Percentiles rank a stretch among this genome's conserved stretches.
phyloP scores from a whole-genome alignment of 2,329 filamentous ascomycete genomes.

The Neofusicoccum umdonicola region DNA sequence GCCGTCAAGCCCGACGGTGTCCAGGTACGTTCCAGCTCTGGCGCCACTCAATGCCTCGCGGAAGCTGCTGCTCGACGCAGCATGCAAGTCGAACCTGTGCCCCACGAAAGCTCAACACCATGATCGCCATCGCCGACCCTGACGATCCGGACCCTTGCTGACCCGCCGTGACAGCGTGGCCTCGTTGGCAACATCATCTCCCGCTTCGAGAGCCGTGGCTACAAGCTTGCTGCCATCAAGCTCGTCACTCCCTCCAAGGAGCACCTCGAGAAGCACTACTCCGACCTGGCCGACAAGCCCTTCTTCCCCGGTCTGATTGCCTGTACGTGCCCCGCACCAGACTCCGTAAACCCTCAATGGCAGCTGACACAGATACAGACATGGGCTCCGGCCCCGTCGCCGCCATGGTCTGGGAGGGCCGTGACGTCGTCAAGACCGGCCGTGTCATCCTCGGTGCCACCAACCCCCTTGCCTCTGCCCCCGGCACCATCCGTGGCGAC shows the following conservation, averaged over 20 bases:
- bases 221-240: slow-evolving; percentile 99
- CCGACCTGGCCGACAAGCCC: slow-evolving; percentile 86
- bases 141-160: slow-evolving; percentile 7
- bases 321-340: slow-evolving; percentile 56
- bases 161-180: slow-evolving; percentile 67
- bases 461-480: slow-evolving; percentile 92
- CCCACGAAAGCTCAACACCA: background rate
- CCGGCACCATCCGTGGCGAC: slow-evolving; percentile 97
- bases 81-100: background rate
- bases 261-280: slow-evolving; percentile 98
- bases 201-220: slow-evolving; percentile 97
- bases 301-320: slow-evolving; percentile 95
- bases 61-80: background rate
- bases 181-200: slow-evolving; percentile 96
- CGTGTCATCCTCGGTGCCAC: slow-evolving; percentile 96
- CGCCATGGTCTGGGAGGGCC: slow-evolving; percentile 99
- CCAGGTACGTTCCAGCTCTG: slow-evolving; percentile 63
- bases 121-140: slow-evolving; percentile 4
- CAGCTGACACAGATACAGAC: slow-evolving; percentile 55
- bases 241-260: slow-evolving; percentile 82
- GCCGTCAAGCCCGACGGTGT: slow-evolving; percentile 99
- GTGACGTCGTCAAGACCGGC: slow-evolving; percentile 98
- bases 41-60: background rate
- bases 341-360: background rate
- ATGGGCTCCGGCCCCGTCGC: slow-evolving; percentile 95